Evolutionary conservation across 106 monocot genomes (phyloP), one percentile per base, ranked within the genome.

Genomic region (Chionographis japonica): DNA sequence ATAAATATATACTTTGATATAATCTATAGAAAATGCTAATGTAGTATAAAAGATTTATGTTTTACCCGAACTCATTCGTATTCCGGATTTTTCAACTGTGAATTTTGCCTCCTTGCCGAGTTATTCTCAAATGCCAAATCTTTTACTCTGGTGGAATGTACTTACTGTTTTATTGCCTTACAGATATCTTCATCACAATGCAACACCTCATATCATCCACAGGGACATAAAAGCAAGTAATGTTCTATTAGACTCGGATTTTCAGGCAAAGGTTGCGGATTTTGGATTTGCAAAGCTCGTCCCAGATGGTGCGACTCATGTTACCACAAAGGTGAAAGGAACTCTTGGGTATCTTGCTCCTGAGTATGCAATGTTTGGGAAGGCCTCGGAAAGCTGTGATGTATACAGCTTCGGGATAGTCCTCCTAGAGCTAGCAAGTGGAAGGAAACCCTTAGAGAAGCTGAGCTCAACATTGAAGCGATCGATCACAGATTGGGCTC

Each of bases 271-370:
- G 36, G 87, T 87, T 57, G 79, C 83, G 2, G 87, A 87, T 62
- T 87, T 87, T 58, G 87, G 87, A 57, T 83, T 87, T 43, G 87
- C 87, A 51, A 83, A 77, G 71, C 77, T 87, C 37, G 80, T 87
- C 16, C 87, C 87, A 1, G 87, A 83, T 19, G 87, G 83, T 10
- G 77, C 83, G 40, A 68, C 73, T 49, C 87, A 83, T 64, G 87
- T 87, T 6, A 87, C 80, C 5, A 83, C 82, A 9, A 73, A 59
- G 52, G 86, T 82, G 17, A 82, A 79, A 35, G 86, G 87, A 14
- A 83, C 82, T 4, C 77, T 80, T 12, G 87, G 87, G 3, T 87
- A 87, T 18, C 83, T 87, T 43, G 79, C 87, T 3, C 87, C 87
- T 4, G 87, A 87, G 50, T 87, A 83, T 15, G 79, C 82, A 6